Evolutionary conservation across 2,329 filamentous ascomycete species (phyloP).

Genomic region (Pezicula rhizophila): DNA sequence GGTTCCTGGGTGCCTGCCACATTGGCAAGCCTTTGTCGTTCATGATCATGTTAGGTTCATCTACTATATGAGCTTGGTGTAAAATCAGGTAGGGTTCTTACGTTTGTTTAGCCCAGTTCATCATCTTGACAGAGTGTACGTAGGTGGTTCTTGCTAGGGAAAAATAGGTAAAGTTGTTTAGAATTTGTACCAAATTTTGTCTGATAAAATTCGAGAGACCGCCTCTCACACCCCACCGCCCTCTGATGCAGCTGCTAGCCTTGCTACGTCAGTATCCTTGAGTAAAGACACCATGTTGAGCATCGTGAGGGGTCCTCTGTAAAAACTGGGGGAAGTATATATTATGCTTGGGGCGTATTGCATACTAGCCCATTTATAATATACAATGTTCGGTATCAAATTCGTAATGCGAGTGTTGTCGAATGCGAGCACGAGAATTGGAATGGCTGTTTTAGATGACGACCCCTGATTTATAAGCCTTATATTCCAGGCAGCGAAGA

Average conservation of each 20-base stretch:
- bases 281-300: too few relatives aligned
- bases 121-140: conserved; percentile 49
- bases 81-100: conserved; percentile 40
- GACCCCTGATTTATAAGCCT: background rate
- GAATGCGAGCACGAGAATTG: background rate
- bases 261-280: background rate
- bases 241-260: background rate
- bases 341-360: too few relatives aligned
- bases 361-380: too few relatives aligned
- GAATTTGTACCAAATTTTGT: background rate
- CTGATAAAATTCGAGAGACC: too few relatives aligned
- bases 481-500: background rate
- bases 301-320: too few relatives aligned
- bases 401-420: background rate
- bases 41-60: conserved; percentile 14
- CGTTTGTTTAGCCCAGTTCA: conserved; percentile 94
- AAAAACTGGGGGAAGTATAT: too few relatives aligned
- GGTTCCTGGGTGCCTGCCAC: conserved; percentile 95
- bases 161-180: conserved; percentile 5
- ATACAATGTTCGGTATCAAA: background rate
- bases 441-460: background rate
- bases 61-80: conserved; percentile 6
- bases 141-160: background rate
- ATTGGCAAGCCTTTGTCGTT: conserved; percentile 52
- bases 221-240: background rate